Conservation (phyloP, 1,139 yeast species). For the Kluyveromyces marxianus region DNA sequence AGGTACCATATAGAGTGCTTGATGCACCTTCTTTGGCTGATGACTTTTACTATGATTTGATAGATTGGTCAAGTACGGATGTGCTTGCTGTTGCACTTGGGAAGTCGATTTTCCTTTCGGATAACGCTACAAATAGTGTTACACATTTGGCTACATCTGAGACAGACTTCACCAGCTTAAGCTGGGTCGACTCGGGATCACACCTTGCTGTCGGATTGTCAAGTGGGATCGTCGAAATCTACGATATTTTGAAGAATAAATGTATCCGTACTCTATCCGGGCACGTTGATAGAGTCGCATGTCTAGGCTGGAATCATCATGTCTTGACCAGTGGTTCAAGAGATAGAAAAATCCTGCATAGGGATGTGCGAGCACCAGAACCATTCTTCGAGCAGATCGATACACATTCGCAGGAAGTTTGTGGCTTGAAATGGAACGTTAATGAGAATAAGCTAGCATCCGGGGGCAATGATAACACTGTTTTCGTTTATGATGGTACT, state of each 20-base stretch:
- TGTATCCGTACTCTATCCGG: conserved; percentile 91
- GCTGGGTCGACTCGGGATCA: conserved; percentile 93
- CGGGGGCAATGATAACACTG: conserved; percentile 88
- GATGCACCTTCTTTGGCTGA: conserved; percentile 97
- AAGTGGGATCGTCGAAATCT: conserved; percentile 82
- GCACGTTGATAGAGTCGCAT: conserved; percentile 75
- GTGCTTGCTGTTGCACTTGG: conserved; percentile 87
- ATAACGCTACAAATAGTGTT: conserved; percentile 79
- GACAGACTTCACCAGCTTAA: conserved; percentile 49
- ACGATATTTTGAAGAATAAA: conserved; percentile 86
- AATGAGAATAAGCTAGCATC: conserved; percentile 84
- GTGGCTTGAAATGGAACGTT: conserved; percentile 91
- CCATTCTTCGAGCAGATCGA: conserved; percentile 69
- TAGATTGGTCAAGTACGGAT: conserved; percentile 95
- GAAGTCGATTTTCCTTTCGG: conserved; percentile 83
- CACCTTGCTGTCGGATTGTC: conserved; percentile 90
- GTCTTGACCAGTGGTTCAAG: conserved; percentile 81
- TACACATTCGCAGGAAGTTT: conserved; percentile 86
- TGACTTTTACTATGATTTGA: conserved; percentile 83
- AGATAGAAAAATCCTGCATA: conserved; percentile 74
- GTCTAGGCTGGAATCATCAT: conserved; percentile 93
- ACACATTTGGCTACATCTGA: conserved; percentile 55
- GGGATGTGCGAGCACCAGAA: conserved; percentile 85
- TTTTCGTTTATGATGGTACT: conserved; percentile 83
- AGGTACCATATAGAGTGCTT: conserved; percentile 84